These are phyloP conservation scores for Trichophyton verrucosum DNA, from an alignment of 2,329 filamentous ascomycete genomes.

Conservation along the genomic window DNA sequence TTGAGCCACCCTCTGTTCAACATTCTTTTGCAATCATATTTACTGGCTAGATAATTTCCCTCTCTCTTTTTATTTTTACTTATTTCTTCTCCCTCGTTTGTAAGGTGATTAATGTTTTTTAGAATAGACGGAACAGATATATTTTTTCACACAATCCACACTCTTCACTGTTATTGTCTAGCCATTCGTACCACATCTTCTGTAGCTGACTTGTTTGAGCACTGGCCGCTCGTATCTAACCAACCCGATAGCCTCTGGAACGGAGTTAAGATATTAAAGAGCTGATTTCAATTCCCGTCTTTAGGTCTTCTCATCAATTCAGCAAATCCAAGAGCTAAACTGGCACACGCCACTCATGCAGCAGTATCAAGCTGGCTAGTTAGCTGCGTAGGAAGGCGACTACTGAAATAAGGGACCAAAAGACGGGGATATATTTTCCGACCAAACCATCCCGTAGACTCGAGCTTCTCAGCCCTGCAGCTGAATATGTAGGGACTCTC, in stretches of 20 bases:
- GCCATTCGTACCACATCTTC: not conserved
- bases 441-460: not conserved
- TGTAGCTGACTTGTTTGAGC: not conserved
- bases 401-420: not conserved
- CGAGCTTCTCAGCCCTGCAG: not conserved
- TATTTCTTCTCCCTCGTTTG: not conserved
- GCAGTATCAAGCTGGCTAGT: not conserved
- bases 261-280: not conserved
- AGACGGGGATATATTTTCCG: constrained; percentile 2
- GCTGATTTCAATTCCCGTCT: not conserved
- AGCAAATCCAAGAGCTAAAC: not conserved
- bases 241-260: not conserved
- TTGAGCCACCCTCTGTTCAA: not conserved
- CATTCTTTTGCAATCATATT: not conserved
- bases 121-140: not conserved
- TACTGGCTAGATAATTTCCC: not conserved
- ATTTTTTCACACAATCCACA: not conserved
- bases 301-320: not conserved
- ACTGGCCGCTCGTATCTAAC: not conserved
- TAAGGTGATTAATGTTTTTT: not conserved
- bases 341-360: not conserved
- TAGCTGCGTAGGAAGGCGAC: not conserved
- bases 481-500: not conserved
- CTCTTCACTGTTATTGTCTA: not conserved
- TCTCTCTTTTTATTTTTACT: not conserved